A percentile compares a stretch with the other conserved stretches of the same genome.
Evolutionary conservation across 2,329 filamentous ascomycete genomes (phyloP).

Genomic region (Pseudomassariella vexata): DNA sequence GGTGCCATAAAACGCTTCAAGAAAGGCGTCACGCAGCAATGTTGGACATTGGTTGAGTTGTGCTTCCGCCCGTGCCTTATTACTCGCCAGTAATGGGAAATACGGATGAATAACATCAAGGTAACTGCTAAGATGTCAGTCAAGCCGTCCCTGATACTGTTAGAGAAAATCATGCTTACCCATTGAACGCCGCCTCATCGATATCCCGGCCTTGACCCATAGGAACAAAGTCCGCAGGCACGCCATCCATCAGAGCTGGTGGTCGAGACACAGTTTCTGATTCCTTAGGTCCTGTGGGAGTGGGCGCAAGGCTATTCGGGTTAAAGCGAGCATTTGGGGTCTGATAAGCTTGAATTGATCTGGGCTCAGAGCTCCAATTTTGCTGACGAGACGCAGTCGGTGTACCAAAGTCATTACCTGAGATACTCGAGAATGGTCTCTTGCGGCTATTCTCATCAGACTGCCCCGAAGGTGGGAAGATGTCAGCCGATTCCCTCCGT

Average conservation of each 20-base stretch:
- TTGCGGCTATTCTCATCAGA: constrained; percentile 30
- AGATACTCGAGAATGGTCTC: constrained; percentile 29
- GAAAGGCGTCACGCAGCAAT: constrained; percentile 57
- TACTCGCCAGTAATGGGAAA: constrained; percentile 59
- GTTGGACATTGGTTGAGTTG: constrained; percentile 51
- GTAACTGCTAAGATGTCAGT: constrained; percentile 39
- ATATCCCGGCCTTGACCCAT: constrained; percentile 28
- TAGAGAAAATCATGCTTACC: constrained; percentile 26
- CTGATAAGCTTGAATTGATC: constrained; percentile 36
- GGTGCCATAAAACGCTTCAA: constrained; percentile 55
- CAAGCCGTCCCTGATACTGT: not conserved
- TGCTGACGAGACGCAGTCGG: constrained; percentile 35
- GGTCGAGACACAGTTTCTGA: constrained; percentile 27
- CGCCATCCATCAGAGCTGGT: constrained; percentile 22
- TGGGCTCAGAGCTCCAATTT: constrained; percentile 42
- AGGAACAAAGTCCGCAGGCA: constrained; percentile 22
- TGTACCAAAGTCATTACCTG: constrained; percentile 27
- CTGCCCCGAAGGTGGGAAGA: constrained; percentile 44
- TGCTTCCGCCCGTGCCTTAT: constrained; percentile 47
- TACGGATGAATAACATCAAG: constrained; percentile 59
- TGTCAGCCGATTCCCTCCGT: constrained; percentile 38
- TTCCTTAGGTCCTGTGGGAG: constrained; percentile 33
- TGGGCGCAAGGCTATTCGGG: constrained; percentile 37
- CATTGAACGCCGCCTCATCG: constrained; percentile 39
- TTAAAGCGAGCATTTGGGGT: constrained; percentile 23